phyloP scores from a whole-genome alignment of 1,284 basidiomycete genomes.

The Rhodotorula glutinis region DNA sequence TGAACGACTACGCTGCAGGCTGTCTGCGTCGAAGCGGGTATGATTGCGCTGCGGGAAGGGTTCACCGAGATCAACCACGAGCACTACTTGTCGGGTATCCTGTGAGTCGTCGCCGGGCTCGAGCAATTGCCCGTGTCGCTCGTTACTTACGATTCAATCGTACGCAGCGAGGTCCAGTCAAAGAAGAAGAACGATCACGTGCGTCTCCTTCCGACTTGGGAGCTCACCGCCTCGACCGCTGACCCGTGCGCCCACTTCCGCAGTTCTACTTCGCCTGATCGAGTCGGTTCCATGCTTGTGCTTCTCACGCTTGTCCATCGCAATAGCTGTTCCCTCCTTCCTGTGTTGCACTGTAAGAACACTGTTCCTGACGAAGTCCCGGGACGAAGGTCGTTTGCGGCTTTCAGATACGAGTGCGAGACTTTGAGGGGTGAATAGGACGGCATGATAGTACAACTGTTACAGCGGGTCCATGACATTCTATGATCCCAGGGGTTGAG shows the following conservation, averaged over 20 bases:
- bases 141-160: not conserved
- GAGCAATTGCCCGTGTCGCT: not conserved
- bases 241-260: not conserved
- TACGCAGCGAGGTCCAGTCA: conserved; percentile 66
- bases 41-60: conserved; percentile 94
- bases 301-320: too few relatives aligned
- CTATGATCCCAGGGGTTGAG: too few relatives aligned
- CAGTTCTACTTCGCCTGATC: conserved; percentile 68
- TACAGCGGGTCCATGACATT: too few relatives aligned
- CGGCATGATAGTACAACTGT: too few relatives aligned
- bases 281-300: too few relatives aligned
- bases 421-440: too few relatives aligned
- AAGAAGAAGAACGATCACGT: conserved; percentile 90
- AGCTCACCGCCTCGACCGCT: too few relatives aligned
- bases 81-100: conserved; percentile 87
- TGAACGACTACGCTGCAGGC: conserved; percentile 54
- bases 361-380: too few relatives aligned
- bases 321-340: not conserved
- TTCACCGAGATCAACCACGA: conserved; percentile 85
- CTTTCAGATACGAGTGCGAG: too few relatives aligned
- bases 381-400: too few relatives aligned
- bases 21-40: conserved; percentile 94
- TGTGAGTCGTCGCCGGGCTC: conserved; percentile 48
- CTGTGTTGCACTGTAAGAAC: too few relatives aligned
- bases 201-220: not conserved